phyloP scores from a whole-genome alignment of 2,329 filamentous ascomycete genomes.

The Cryphonectria carpinicola region DNA sequence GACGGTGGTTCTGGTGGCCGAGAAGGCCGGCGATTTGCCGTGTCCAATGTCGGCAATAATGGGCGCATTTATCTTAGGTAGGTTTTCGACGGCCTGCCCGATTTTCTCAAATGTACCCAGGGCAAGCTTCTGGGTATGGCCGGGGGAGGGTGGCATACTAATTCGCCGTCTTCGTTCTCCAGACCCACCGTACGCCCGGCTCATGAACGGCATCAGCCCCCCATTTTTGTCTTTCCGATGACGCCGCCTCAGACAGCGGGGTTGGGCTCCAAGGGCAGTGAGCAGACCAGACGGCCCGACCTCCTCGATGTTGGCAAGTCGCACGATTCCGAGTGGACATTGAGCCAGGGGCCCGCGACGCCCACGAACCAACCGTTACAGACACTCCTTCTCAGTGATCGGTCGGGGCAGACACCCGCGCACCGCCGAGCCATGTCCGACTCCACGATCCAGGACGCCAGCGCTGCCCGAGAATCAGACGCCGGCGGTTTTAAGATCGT shows the following conservation, averaged over 20 bases:
- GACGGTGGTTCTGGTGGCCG: conserved; percentile 65
- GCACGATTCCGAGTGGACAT: conserved; percentile 48
- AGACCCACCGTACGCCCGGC: conserved; percentile 66
- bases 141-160: neutral
- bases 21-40: conserved; percentile 74
- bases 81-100: conserved; percentile 33
- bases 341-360: conserved; percentile 45
- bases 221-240: conserved; percentile 62
- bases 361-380: conserved; percentile 39
- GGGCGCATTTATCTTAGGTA: conserved; percentile 83
- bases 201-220: conserved; percentile 64
- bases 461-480: conserved; percentile 56
- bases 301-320: conserved; percentile 34
- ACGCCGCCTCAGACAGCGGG: conserved; percentile 64
- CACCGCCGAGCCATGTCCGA: conserved; percentile 74
- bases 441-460: conserved; percentile 72
- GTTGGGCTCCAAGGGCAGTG: conserved; percentile 50
- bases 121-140: too few species aligned
- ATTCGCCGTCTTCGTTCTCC: conserved; percentile 20
- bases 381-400: conserved; percentile 40
- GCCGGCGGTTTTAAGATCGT: conserved; percentile 77
- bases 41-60: conserved; percentile 82
- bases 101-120: neutral
- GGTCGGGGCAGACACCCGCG: conserved; percentile 39
- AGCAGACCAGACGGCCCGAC: conserved; percentile 35